These are phyloP conservation scores for Colletotrichum zoysiae DNA, from an alignment of 2,329 filamentous ascomycete species.

Conservation along the genomic window DNA sequence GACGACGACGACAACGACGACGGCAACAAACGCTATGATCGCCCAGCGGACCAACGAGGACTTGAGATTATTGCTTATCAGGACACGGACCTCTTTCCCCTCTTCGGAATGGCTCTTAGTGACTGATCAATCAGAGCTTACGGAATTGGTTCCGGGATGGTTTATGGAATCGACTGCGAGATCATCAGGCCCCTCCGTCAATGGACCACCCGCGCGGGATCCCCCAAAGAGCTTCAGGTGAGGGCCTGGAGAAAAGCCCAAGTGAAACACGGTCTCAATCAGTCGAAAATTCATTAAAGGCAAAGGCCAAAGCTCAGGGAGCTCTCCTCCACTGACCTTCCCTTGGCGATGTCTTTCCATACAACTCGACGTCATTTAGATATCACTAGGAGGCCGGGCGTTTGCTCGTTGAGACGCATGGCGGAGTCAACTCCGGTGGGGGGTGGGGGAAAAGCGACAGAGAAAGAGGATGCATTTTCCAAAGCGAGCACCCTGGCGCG, in stretches of 20 bases:
- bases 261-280: not conserved
- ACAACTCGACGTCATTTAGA: not conserved
- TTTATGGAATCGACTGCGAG: no score
- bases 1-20: not conserved
- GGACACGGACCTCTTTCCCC: not conserved
- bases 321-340: constrained; percentile 2
- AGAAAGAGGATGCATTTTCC: not conserved
- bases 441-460: no score
- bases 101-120: not conserved
- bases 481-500: not conserved
- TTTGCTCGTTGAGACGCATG: no score
- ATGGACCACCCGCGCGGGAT: no score
- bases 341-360: constrained; percentile 3
- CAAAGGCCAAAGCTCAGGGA: not conserved
- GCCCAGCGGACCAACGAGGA: not conserved
- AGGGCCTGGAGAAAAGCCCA: not conserved
- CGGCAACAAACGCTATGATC: not conserved
- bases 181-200: no score
- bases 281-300: not conserved
- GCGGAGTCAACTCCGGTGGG: constrained; percentile 8
- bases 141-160: not conserved
- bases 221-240: not conserved
- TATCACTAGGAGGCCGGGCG: not conserved
- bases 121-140: not conserved
- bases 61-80: not conserved